Evolutionary conservation across 108 stramenopile species (phyloP), one percentile per base, ranked within the genome.

Genomic region (Thalassiosira profunda): DNA sequence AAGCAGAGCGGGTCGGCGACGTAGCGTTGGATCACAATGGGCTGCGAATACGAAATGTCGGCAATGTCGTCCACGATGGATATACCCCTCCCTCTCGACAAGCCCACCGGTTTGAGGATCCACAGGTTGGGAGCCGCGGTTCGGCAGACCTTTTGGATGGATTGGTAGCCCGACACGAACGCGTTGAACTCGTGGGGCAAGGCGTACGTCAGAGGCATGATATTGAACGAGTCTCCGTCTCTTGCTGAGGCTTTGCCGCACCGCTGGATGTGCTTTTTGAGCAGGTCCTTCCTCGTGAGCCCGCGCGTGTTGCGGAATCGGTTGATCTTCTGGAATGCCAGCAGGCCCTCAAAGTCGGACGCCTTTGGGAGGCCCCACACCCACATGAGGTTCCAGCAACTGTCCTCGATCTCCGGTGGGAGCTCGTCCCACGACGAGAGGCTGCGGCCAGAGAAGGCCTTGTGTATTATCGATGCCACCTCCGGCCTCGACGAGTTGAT

Each of bases 71-170:
- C 46, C 24, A 96, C 71, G 0, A 96, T 42, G 15, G 67, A 63
- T 33, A 96, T 96, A 7, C 95, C 95, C 21, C 92, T n/a, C n/a
- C n/a, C n/a, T 5, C 92, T 70, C 2, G 86, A 86, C 61, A 86
- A 49, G 4, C 86, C 84, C 10, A 93, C 77, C 0, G 95, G 95
- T 58, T 96, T 96, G 64, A 96, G 70, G 30, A 96, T 95, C 94
- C 89, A 95, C 40, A 74, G 43, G 17, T 78, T 78, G 1, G 43
- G 26, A 10, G 14, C 3, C n/a, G n/a, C n/a, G 41, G 55, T 67
- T 20, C 9, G 46, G 5, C 29, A 37, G 20, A 20, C 33, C 20
- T 60, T 74, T 43, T 74, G 58, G 21, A 73, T 47, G 0, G 64
- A 52, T 24, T 65, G 35, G 34, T 59, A 79, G 12, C 66, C 67